These are phyloP conservation scores for Marasmius tenuissimus DNA, from an alignment of 1,284 basidiomycete species.

Conservation along the genomic window DNA sequence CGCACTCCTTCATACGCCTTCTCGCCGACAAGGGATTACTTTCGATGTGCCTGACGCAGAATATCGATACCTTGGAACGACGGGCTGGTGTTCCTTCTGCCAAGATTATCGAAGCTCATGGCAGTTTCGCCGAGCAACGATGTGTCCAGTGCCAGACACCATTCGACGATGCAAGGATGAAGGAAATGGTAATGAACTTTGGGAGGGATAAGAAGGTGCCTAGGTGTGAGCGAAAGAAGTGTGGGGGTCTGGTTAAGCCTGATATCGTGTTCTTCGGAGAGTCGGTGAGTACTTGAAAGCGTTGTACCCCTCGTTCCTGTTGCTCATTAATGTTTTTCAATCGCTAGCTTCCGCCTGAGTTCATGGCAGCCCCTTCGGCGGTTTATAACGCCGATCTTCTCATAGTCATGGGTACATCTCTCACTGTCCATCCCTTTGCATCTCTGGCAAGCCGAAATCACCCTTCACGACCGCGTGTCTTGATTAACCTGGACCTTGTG, in stretches of 20 bases:
- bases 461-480: slow-evolving; percentile 59
- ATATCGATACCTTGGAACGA: slow-evolving; percentile 92
- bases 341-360: slow-evolving; percentile 57
- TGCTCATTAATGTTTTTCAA: slow-evolving; percentile 1
- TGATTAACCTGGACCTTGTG: slow-evolving; percentile 70
- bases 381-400: slow-evolving; percentile 78
- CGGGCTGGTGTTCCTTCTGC: slow-evolving; percentile 75
- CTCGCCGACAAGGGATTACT: slow-evolving; percentile 67
- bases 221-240: slow-evolving; percentile 50
- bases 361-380: slow-evolving; percentile 46
- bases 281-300: slow-evolving; percentile 41
- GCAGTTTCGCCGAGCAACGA: slow-evolving; percentile 81
- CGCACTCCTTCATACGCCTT: slow-evolving; percentile 89
- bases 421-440: slow-evolving; percentile 80
- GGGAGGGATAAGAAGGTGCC: slow-evolving; percentile 56
- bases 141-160: slow-evolving; percentile 71
- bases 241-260: slow-evolving; percentile 81
- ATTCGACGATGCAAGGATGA: slow-evolving; percentile 72
- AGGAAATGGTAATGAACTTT: slow-evolving; percentile 28
- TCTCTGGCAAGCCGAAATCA: slow-evolving; percentile 52
- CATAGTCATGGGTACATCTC: slow-evolving; percentile 90
- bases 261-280: slow-evolving; percentile 98
- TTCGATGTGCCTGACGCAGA: slow-evolving; percentile 82
- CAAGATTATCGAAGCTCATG: slow-evolving; percentile 92
- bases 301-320: neutral